A percentile compares a stretch with the other conserved stretches of the same genome.
These are phyloP conservation scores for Gentiana dahurica DNA, from an alignment of 257 asterid genomes.

Conservation along the genomic window DNA sequence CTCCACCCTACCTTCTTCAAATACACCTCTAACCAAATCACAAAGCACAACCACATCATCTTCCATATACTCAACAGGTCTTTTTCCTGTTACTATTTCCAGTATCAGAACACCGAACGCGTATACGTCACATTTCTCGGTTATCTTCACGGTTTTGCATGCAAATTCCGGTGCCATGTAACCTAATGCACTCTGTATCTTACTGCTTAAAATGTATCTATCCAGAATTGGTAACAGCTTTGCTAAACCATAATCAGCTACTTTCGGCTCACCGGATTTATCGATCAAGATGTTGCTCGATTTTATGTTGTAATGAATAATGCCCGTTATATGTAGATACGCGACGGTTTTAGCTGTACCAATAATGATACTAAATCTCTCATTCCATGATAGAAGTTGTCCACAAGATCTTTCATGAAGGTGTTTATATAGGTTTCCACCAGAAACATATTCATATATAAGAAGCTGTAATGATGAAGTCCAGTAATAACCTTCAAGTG, in stretches of 20 bases:
- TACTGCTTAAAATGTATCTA: slow-evolving; percentile 58
- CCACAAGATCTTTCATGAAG: slow-evolving; percentile 44
- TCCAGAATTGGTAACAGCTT: slow-evolving; percentile 49
- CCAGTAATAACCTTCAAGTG: slow-evolving; percentile 67
- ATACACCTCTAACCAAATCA: slow-evolving; percentile 53
- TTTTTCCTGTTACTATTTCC: slow-evolving; percentile 54
- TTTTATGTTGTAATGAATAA: slow-evolving; percentile 59
- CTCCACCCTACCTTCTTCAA: slow-evolving; percentile 52
- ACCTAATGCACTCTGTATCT: slow-evolving; percentile 70
- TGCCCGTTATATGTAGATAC: slow-evolving; percentile 41
- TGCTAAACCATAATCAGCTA: slow-evolving; percentile 59
- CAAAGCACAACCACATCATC: slow-evolving; percentile 63
- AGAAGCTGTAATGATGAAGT: slow-evolving; percentile 63
- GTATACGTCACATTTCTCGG: slow-evolving; percentile 62
- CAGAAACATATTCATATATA: slow-evolving; percentile 43
- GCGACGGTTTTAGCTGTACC: slow-evolving; percentile 60
- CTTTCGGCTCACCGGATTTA: slow-evolving; percentile 41
- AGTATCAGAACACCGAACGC: slow-evolving; percentile 58
- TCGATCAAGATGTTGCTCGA: slow-evolving; percentile 59
- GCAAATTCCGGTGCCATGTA: slow-evolving; percentile 77
- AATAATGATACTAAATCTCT: slow-evolving; percentile 39
- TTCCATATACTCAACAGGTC: slow-evolving; percentile 77
- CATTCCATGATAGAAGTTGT: slow-evolving; percentile 42
- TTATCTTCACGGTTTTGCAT: slow-evolving; percentile 51
- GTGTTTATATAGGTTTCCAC: slow-evolving; percentile 47